Conservation (phyloP, 2,329 filamentous ascomycete genomes). For the Aureobasidium sp. region DNA sequence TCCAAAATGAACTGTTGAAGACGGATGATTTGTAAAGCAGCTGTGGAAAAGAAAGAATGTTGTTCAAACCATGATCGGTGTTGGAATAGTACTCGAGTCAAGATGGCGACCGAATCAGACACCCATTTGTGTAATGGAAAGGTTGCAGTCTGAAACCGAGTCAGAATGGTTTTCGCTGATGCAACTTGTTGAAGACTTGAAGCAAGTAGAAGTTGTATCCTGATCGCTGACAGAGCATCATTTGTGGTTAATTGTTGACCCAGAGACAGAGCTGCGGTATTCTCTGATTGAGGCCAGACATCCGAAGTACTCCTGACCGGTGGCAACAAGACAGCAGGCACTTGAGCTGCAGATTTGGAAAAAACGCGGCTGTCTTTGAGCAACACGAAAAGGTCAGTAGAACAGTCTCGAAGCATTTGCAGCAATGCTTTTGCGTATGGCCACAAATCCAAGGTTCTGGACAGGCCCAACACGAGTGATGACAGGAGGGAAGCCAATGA, state of each 20-base stretch:
- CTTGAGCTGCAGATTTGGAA: background rate
- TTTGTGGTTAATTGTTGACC: conserved; percentile 29
- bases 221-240: background rate
- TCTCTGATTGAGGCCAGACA: conserved; percentile 34
- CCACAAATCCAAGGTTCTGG: conserved; percentile 31
- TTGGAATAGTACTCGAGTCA: background rate
- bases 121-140: background rate
- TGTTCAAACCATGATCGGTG: conserved; percentile 2
- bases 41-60: background rate
- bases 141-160: background rate
- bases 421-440: conserved; percentile 29
- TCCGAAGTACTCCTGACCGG: conserved; percentile 33
- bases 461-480: conserved; percentile 31
- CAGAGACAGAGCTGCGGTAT: conserved; percentile 36
- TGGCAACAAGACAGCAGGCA: conserved; percentile 29
- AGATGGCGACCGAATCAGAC: background rate
- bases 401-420: conserved; percentile 34
- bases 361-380: conserved; percentile 5
- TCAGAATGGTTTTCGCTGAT: background rate
- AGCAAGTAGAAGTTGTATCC: conserved; percentile 4
- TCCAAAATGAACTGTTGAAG: background rate
- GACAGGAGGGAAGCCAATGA: conserved; percentile 32
- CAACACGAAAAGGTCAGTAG: conserved; percentile 30
- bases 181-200: background rate
- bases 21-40: conserved; percentile 2